phyloP scores from a whole-genome alignment of 1,139 yeast species.

The Yamadazyma membranifaciens region DNA sequence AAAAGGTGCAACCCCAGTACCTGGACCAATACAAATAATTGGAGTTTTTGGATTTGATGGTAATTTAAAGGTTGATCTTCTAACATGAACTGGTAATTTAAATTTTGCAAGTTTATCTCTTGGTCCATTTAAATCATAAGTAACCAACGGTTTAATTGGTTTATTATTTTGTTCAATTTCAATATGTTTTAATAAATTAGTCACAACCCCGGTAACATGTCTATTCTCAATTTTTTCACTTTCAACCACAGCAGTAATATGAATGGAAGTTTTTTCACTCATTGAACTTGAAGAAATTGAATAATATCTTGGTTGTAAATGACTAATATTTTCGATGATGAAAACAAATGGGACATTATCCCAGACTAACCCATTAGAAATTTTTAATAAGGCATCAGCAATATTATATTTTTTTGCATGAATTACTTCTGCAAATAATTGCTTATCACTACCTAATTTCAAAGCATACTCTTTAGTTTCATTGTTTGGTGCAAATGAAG shows the following conservation, averaged over 20 bases:
- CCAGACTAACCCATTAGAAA: slow-evolving; percentile 73
- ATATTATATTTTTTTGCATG: slow-evolving; percentile 63
- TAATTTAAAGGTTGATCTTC: slow-evolving; percentile 91
- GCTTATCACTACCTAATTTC: slow-evolving; percentile 67
- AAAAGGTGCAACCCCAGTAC: slow-evolving; percentile 98
- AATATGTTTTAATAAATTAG: slow-evolving; percentile 79
- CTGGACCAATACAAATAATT: slow-evolving; percentile 92
- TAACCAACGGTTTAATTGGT: slow-evolving; percentile 44
- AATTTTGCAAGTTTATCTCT: slow-evolving; percentile 53
- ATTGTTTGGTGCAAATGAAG: slow-evolving; percentile 77
- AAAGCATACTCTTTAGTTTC: slow-evolving; percentile 52
- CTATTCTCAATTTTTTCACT: slow-evolving; percentile 47
- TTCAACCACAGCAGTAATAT: slow-evolving; percentile 93
- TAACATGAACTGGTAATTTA: slow-evolving; percentile 86
- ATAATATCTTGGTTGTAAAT: slow-evolving; percentile 91
- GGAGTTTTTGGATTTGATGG: slow-evolving; percentile 88
- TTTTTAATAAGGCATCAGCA: slow-evolving; percentile 66
- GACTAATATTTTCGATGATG: slow-evolving; percentile 75
- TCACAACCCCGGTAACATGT: slow-evolving; percentile 78
- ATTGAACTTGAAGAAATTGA: slow-evolving; percentile 91
- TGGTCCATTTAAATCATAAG: slow-evolving; percentile 81
- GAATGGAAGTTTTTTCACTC: slow-evolving; percentile 71
- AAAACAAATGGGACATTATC: slow-evolving; percentile 76
- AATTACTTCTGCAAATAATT: slow-evolving; percentile 61
- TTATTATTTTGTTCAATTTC: slow-evolving; percentile 60